phyloP scores from a whole-genome alignment of 1,284 basidiomycete genomes.

The Tylopilus sp. region DNA sequence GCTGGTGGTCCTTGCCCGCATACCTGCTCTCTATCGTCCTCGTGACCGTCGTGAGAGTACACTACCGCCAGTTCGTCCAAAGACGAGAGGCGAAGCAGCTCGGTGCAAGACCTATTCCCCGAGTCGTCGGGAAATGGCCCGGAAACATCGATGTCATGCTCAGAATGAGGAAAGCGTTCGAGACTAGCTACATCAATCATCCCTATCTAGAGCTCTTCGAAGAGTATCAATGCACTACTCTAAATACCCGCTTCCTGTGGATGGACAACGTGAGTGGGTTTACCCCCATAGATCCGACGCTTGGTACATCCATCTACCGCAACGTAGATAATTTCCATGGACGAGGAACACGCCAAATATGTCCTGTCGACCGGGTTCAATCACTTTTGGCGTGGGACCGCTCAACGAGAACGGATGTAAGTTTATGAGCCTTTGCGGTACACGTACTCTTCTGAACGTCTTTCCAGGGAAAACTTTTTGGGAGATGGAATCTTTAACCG shows the following conservation, averaged over 20 bases:
- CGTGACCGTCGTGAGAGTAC: conserved; percentile 37
- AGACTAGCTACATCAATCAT: conserved; percentile 55
- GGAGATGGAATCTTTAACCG: conserved; percentile 72
- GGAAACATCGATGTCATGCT: conserved; percentile 67
- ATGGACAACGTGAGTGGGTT: conserved; percentile 50
- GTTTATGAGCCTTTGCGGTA: conserved; percentile 19
- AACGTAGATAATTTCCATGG: conserved; percentile 64
- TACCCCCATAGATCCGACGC: background rate
- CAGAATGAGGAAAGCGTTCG: conserved; percentile 49
- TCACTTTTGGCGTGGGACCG: conserved; percentile 58
- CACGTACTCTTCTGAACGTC: background rate
- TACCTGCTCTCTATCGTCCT: conserved; percentile 40
- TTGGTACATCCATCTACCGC: background rate
- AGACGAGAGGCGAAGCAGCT: conserved; percentile 42
- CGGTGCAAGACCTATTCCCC: conserved; percentile 48
- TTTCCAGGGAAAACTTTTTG: conserved; percentile 56
- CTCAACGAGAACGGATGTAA: conserved; percentile 60
- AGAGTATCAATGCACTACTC: conserved; percentile 61
- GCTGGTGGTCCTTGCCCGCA: conserved; percentile 34
- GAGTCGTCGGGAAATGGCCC: conserved; percentile 64
- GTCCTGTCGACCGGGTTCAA: conserved; percentile 63
- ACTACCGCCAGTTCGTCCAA: conserved; percentile 37
- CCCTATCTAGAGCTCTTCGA: conserved; percentile 61
- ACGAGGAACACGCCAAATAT: conserved; percentile 62
- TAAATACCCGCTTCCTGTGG: conserved; percentile 64